A percentile compares a stretch with the other conserved stretches of the same genome.
Evolutionary conservation across 2,329 filamentous ascomycete species (phyloP).

Genomic region (Aspergillus uvarum): DNA sequence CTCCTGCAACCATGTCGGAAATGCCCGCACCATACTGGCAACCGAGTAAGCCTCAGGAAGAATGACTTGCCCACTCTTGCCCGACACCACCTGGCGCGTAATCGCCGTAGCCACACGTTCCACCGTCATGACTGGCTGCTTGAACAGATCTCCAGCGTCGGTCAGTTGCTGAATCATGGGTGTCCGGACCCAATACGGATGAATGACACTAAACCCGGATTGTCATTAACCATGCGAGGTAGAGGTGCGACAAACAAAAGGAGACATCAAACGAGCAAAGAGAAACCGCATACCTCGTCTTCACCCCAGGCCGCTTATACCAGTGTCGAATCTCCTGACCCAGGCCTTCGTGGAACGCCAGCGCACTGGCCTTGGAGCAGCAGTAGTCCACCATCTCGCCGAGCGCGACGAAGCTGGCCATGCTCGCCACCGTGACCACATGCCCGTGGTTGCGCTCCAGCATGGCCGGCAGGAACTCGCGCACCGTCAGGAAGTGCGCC

Average conservation of each 20-base stretch:
- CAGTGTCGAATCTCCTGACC: conserved; percentile 38
- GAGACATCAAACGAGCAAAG: neutral
- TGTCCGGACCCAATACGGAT: conserved; percentile 50
- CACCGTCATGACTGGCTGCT: conserved; percentile 37
- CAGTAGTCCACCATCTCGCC: conserved; percentile 55
- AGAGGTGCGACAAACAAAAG: neutral
- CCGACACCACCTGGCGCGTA: conserved; percentile 51
- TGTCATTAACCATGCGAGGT: conserved; percentile 3
- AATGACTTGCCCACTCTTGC: conserved; percentile 51
- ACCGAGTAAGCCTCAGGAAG: conserved; percentile 41
- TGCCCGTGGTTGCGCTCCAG: conserved; percentile 54
- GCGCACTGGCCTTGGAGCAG: conserved; percentile 52
- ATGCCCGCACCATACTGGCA: conserved; percentile 30
- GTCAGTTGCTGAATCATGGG: conserved; percentile 45
- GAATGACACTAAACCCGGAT: conserved; percentile 26
- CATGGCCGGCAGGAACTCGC: conserved; percentile 56
- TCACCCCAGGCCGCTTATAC: conserved; percentile 40
- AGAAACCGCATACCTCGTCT: conserved; percentile 33
- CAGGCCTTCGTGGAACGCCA: conserved; percentile 55
- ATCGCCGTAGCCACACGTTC: conserved; percentile 49
- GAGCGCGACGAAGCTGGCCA: conserved; percentile 51
- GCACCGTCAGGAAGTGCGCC: conserved; percentile 51
- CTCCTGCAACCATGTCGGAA: conserved; percentile 52
- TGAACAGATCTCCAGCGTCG: conserved; percentile 32
- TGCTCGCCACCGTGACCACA: conserved; percentile 56